Conservation (phyloP, 495 filamentous ascomycete genomes). For the Talaromyces thailandensis region DNA sequence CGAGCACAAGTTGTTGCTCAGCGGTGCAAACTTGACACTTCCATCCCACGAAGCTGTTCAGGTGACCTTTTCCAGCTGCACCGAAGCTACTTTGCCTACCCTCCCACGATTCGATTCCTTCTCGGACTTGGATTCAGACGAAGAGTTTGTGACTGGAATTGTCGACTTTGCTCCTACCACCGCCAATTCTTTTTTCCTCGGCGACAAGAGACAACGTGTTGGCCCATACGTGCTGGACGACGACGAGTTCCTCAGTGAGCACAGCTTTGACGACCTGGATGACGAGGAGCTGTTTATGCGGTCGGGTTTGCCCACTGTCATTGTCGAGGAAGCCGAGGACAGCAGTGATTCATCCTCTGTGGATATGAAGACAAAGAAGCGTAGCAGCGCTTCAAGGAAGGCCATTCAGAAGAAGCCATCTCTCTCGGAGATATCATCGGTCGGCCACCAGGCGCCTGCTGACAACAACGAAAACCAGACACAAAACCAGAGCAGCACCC, state of each 20-base stretch:
- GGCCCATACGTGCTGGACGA: constrained; percentile 60
- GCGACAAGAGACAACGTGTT: constrained; percentile 71
- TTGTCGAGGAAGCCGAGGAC: constrained; percentile 22
- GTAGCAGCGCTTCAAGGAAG: constrained; percentile 42
- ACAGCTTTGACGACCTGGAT: constrained; percentile 67
- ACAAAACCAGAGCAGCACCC: constrained; percentile 7
- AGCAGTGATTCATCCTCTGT: constrained; percentile 22
- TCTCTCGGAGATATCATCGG: constrained; percentile 3
- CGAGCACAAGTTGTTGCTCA: constrained; percentile 64
- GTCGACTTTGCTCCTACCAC: constrained; percentile 55
- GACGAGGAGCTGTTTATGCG: constrained; percentile 51
- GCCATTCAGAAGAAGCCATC: constrained; percentile 20
- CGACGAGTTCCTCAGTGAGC: constrained; percentile 66
- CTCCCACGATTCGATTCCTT: constrained; percentile 74
- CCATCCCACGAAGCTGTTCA: constrained; percentile 41
- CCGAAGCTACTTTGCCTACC: constrained; percentile 45
- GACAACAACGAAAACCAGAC: constrained; percentile 11
- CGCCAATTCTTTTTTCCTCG: constrained; percentile 52
- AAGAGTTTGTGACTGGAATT: constrained; percentile 73
- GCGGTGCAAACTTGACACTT: constrained; percentile 52
- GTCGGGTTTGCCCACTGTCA: constrained; percentile 35
- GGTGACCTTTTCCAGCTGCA: constrained; percentile 37
- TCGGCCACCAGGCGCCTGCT: constrained; percentile 11
- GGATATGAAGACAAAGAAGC: constrained; percentile 54
- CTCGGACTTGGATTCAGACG: constrained; percentile 87